A percentile compares a stretch with the other conserved stretches of the same genome.
These are phyloP conservation scores for Pisolithus marmoratus DNA, from an alignment of 768 basidiomycete genomes.

Conservation along the genomic window DNA sequence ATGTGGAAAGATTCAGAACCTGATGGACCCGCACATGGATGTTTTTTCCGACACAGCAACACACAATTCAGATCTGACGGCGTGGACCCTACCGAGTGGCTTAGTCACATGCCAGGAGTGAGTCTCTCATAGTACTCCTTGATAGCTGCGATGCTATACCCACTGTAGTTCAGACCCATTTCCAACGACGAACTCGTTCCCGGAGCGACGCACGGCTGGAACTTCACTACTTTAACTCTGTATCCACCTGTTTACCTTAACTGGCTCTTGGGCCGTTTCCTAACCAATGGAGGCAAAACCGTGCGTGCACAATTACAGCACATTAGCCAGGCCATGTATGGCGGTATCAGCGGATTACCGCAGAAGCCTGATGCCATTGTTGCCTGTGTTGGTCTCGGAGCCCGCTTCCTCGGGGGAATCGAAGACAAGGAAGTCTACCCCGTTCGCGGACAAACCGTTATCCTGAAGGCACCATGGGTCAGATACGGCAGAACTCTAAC, in stretches of 20 bases:
- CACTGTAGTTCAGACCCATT: constrained; percentile 32
- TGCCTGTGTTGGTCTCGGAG: constrained; percentile 65
- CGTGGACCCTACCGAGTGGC: constrained; percentile 24
- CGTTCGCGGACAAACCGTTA: constrained; percentile 40
- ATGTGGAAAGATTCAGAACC: constrained; percentile 72
- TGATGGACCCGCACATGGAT: constrained; percentile 44
- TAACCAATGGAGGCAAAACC: constrained; percentile 51
- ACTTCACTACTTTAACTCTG: constrained; percentile 66
- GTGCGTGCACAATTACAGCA: constrained; percentile 61
- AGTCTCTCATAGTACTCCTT: constrained; percentile 12
- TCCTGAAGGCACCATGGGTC: constrained; percentile 46
- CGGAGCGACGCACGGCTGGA: constrained; percentile 41
- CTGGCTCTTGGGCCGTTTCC: constrained; percentile 58
- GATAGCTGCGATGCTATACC: background rate
- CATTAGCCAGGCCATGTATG: constrained; percentile 63
- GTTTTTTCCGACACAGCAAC: constrained; percentile 60
- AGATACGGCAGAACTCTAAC: constrained; percentile 30
- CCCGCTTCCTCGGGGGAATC: constrained; percentile 45
- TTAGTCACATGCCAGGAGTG: constrained; percentile 54
- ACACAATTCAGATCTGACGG: constrained; percentile 51
- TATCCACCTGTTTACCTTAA: constrained; percentile 58
- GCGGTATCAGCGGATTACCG: constrained; percentile 30
- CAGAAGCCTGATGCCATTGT: constrained; percentile 41
- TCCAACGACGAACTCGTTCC: constrained; percentile 36
- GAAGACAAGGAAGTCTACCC: constrained; percentile 45